phyloP scores from a whole-genome alignment of 2,329 filamentous ascomycete species.

The Apiospora aurea region DNA sequence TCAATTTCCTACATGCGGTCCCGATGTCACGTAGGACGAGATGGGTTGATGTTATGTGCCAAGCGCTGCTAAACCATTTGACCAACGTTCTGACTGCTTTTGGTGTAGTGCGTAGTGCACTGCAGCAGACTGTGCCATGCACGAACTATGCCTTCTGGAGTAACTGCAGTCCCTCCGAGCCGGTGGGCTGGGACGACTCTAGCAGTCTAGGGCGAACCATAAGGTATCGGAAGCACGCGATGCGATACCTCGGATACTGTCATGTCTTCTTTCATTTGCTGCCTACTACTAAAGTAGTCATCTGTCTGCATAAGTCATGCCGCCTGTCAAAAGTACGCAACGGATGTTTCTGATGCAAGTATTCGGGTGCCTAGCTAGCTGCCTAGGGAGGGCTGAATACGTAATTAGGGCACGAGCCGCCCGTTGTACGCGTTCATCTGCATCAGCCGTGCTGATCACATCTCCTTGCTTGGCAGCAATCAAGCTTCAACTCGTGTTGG shows the following conservation, averaged over 20 bases:
- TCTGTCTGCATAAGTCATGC: not conserved
- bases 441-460: not conserved
- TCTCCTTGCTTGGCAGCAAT: not conserved
- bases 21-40: not conserved
- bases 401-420: not conserved
- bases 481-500: not conserved
- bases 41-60: not conserved
- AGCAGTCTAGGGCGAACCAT: not conserved
- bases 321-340: not conserved
- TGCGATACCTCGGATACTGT: not conserved
- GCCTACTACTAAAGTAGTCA: too few relatives aligned
- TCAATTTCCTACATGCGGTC: not conserved
- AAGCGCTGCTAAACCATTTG: not conserved
- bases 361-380: not conserved
- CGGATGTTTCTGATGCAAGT: not conserved
- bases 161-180: not conserved
- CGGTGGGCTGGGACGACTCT: not conserved
- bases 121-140: not conserved
- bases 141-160: not conserved
- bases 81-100: not conserved
- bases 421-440: not conserved
- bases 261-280: not conserved
- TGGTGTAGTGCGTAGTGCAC: too few relatives aligned
- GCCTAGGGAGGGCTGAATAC: not conserved
- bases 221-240: not conserved